These are phyloP conservation scores for Tetracladium maxilliforme DNA, from an alignment of 2,329 filamentous ascomycete species.

Conservation along the genomic window DNA sequence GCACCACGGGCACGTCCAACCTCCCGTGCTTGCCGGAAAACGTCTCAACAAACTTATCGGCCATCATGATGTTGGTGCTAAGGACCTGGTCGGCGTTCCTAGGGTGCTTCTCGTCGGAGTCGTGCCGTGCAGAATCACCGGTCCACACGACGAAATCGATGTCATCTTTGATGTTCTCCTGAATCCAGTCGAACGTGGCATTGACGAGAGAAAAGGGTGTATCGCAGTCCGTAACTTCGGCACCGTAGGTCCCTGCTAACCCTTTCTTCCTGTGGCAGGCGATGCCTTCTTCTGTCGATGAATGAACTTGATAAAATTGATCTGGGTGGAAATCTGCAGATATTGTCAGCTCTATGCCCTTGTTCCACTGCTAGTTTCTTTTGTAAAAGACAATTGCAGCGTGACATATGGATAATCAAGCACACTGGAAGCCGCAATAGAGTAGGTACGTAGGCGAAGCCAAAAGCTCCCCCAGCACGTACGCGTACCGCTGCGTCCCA, in stretches of 20 bases:
- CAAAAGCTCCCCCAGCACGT: no score
- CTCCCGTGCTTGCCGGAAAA: slow-evolving; percentile 42
- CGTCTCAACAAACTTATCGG: slow-evolving; percentile 60
- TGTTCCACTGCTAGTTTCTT: slow-evolving; percentile 1
- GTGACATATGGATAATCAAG: slow-evolving; percentile 4
- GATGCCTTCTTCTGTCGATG: slow-evolving; percentile 50
- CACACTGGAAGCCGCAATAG: slow-evolving; percentile 7
- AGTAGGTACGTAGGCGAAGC: slow-evolving; percentile 3
- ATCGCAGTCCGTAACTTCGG: slow-evolving; percentile 82
- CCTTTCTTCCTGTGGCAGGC: slow-evolving; percentile 74
- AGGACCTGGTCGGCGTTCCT: slow-evolving; percentile 66
- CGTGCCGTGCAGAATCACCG: slow-evolving; percentile 78
- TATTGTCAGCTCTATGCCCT: no score
- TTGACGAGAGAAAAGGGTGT: slow-evolving; percentile 68
- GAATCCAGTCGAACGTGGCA: slow-evolving; percentile 82
- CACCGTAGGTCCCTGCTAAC: slow-evolving; percentile 65
- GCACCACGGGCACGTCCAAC: slow-evolving; percentile 60
- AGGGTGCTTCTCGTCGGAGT: slow-evolving; percentile 70
- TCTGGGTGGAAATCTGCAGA: slow-evolving; percentile 86
- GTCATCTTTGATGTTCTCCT: slow-evolving; percentile 57
- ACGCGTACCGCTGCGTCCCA: slow-evolving; percentile 5
- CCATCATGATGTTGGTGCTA: slow-evolving; percentile 59
- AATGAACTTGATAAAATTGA: slow-evolving; percentile 66
- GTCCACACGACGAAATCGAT: slow-evolving; percentile 92
- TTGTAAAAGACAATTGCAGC: slow-evolving; percentile 5